These are phyloP conservation scores for Aspergillus carlsbadensis DNA, from an alignment of 495 filamentous ascomycete species.

Conservation along the genomic window DNA sequence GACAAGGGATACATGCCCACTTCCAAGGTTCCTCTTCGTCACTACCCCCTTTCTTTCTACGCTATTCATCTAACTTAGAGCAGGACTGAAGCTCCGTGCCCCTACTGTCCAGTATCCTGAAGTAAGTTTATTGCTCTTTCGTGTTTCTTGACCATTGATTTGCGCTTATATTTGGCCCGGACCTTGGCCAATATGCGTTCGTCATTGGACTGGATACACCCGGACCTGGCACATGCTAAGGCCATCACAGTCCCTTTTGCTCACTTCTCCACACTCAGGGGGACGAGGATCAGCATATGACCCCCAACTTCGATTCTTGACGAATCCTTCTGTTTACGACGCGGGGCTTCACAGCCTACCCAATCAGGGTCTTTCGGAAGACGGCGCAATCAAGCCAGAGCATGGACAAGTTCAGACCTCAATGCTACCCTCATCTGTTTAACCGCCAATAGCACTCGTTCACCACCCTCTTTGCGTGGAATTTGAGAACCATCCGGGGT, in stretches of 20 bases:
- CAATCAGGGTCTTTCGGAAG: slow-evolving; percentile 5
- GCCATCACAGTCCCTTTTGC: background rate
- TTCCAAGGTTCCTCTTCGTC: too few species aligned
- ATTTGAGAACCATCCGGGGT: slow-evolving; percentile 6
- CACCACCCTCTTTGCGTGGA: slow-evolving; percentile 7
- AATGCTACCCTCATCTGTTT: slow-evolving; percentile 13
- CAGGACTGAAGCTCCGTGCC: too few species aligned
- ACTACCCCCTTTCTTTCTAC: too few species aligned
- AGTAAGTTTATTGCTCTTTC: background rate
- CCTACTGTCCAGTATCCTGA: background rate
- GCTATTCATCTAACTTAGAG: too few species aligned
- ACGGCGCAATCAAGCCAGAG: background rate
- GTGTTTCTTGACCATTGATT: background rate
- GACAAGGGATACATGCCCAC: too few species aligned
- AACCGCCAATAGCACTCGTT: slow-evolving; percentile 6
- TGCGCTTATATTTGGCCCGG: background rate
- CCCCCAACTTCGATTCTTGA: background rate
- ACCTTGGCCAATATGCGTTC: background rate
- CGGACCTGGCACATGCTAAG: background rate
- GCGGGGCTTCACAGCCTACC: slow-evolving; percentile 9
- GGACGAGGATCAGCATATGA: background rate
- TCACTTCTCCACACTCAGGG: background rate
- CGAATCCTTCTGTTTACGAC: slow-evolving; percentile 2
- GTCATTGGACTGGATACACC: background rate
- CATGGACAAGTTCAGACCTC: background rate